Conservation (phyloP, 106 monocot species). For the Chionographis japonica region DNA sequence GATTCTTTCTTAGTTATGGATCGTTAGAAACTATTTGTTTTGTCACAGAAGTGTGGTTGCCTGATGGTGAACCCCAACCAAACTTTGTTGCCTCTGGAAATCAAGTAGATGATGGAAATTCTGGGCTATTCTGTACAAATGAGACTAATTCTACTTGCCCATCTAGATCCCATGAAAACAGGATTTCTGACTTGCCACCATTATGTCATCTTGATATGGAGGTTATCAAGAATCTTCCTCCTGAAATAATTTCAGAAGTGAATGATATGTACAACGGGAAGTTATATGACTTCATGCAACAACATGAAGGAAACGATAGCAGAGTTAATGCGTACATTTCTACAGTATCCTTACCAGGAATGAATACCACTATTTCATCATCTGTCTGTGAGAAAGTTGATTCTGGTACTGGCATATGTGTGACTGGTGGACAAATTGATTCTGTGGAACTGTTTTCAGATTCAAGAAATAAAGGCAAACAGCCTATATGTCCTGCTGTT, state of each 20-base stretch:
- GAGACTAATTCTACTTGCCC: conserved; percentile 6
- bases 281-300: conserved; percentile 41
- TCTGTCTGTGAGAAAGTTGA: not conserved
- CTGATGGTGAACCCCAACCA: not conserved
- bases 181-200: conserved; percentile 42
- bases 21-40: not conserved
- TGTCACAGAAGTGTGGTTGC: conserved; percentile 1
- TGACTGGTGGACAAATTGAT: conserved; percentile 4
- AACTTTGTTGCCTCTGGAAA: not conserved
- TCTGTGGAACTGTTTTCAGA: conserved; percentile 3
- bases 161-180: conserved; percentile 18
- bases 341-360: not conserved
- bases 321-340: not conserved
- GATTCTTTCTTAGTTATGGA: conserved; percentile 1
- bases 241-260: conserved; percentile 79
- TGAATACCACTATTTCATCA: not conserved
- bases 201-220: conserved; percentile 66
- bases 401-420: not conserved
- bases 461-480: conserved; percentile 26
- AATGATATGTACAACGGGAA: conserved; percentile 73
- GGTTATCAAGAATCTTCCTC: conserved; percentile 73
- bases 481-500: conserved; percentile 10
- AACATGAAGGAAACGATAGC: conserved; percentile 9
- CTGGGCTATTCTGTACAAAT: not conserved
- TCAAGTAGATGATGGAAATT: conserved; percentile 4